phyloP scores from a whole-genome alignment of 768 basidiomycete species.

The Podaxis pistillaris region DNA sequence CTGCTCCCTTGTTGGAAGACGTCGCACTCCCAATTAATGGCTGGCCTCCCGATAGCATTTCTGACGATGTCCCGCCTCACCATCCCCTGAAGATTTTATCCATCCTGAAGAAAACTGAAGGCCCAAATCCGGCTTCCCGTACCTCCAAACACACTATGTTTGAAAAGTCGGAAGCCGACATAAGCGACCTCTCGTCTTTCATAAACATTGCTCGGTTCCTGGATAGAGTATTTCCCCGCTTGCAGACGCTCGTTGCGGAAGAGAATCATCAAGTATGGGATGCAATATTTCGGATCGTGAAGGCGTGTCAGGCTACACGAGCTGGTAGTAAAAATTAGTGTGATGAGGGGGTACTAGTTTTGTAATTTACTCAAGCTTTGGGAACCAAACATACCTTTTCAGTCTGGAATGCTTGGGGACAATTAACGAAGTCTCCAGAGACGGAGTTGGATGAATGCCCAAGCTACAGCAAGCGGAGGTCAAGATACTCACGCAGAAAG shows the following conservation, averaged over 20 bases:
- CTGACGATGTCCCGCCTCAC: neutral
- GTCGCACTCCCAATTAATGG: neutral
- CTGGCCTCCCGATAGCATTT: no score
- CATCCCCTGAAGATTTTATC: neutral
- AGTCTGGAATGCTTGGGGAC: no score
- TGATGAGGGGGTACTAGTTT: no score
- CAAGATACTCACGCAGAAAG: no score
- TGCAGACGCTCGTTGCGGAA: neutral
- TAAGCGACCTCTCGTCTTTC: neutral
- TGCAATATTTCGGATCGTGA: neutral
- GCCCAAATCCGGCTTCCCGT: accelerated
- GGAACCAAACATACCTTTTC: no score
- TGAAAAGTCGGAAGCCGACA: neutral
- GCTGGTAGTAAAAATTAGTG: neutral
- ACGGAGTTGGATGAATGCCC: no score
- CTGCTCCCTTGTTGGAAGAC: neutral
- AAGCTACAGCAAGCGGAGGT: no score
- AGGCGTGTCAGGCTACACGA: neutral
- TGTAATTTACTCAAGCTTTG: no score
- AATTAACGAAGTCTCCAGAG: no score
- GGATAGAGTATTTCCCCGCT: neutral
- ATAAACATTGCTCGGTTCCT: neutral
- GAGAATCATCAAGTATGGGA: neutral
- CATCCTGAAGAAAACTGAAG: neutral
- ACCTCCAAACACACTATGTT: neutral